These are phyloP conservation scores for Boletus sp. DNA, from an alignment of 768 basidiomycete species.

Conservation along the genomic window DNA sequence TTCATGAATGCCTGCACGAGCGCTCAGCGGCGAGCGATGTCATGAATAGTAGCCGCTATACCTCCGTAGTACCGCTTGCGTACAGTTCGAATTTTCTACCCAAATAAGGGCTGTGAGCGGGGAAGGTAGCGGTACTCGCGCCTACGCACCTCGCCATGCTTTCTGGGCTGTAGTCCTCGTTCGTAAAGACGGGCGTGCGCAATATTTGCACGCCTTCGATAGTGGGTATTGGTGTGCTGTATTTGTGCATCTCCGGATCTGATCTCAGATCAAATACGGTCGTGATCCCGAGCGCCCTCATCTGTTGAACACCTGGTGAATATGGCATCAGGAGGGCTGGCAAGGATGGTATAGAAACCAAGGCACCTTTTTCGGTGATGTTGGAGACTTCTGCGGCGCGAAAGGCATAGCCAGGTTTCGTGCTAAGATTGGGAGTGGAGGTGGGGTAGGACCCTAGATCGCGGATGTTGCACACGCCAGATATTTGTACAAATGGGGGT, in stretches of 20 bases:
- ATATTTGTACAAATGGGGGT: conserved; percentile 66
- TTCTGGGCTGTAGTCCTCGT: conserved; percentile 80
- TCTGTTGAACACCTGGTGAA: conserved; percentile 50
- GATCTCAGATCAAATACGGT: conserved; percentile 78
- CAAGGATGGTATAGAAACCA: neutral
- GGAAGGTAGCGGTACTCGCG: neutral
- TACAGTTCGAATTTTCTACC: conserved; percentile 54
- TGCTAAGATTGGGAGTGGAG: conserved; percentile 46
- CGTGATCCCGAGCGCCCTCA: conserved; percentile 61
- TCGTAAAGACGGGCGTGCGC: conserved; percentile 62
- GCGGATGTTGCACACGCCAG: conserved; percentile 75
- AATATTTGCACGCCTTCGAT: conserved; percentile 64
- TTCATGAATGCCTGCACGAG: conserved; percentile 68
- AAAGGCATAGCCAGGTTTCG: conserved; percentile 55
- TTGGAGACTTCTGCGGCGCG: conserved; percentile 73
- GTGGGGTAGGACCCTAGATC: conserved; percentile 68
- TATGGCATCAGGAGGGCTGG: conserved; percentile 1
- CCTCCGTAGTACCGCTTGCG: conserved; percentile 79
- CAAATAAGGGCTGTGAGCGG: conserved; percentile 10
- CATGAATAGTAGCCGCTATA: conserved; percentile 21
- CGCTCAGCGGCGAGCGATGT: neutral
- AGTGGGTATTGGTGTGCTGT: conserved; percentile 58
- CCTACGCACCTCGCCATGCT: conserved; percentile 78
- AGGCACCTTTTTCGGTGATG: conserved; percentile 67
- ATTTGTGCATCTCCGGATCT: conserved; percentile 76